Base-by-base conservation (phyloP, 495 filamentous ascomycete species). In the Talaromyces wortmannii region DNA sequence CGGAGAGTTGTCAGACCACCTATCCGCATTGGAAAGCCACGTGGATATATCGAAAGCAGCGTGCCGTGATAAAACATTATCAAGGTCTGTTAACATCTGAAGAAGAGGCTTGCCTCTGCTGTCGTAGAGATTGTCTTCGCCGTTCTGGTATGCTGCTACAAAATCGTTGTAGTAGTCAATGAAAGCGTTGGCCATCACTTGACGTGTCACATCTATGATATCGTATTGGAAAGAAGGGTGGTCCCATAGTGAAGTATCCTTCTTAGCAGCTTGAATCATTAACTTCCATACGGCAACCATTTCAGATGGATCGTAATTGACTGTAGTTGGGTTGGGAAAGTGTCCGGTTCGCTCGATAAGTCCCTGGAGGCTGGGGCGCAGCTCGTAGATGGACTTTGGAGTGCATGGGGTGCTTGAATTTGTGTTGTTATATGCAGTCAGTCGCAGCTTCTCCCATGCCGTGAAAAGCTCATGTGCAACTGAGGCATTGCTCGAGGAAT, bases 391-490 rank as follows among this genome's bases (percentile, higher is more conserved):
- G 7, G 71, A 67, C 57, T 74, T 73, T 4, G 69, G 61, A 11
- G 73, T 71, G 7, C 67, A 65, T 55, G 61, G 60, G 0, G 63
- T 55, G 12, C 40, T 61, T 17, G 72, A 56, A 42, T 77, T 64
- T 2, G 69, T 74, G 63, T 75, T 77, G 59, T 73, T 75, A 57
- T 68, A 77, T 10, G 70, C 69, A 8, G 65, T 73, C 15, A 61
- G 59, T 13, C 68, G 60, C 48, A 75, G 55, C 5, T 56, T 55
- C 13, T 77, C 71, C 72, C 70, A 77, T 6, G 70, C 71, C 29
- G 57, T 59, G 55, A 69, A 72, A 3, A 74, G 49, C 7, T 57
- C 56, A 0, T 55, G 45, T 0, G 70, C 68, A 29, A 72, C 45
- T 7, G 42, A 10, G 44, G 33, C 33, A 36, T 55, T 59, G 33